Conservation (phyloP, 2,329 filamentous ascomycete genomes). For the Penicillium expansum region DNA sequence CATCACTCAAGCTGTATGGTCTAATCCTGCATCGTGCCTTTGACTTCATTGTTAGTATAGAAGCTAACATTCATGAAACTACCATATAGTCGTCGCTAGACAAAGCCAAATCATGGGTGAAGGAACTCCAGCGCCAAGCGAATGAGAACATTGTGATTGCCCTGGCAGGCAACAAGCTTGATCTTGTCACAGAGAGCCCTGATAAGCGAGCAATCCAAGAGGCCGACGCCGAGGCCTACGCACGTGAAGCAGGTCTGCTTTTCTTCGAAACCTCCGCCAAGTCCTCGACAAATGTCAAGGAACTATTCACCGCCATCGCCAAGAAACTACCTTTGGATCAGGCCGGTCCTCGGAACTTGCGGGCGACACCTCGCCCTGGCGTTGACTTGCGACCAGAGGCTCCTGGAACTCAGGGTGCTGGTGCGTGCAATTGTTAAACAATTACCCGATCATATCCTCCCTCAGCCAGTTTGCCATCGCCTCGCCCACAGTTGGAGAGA, state of each 20-base stretch:
- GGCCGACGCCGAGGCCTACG: slow-evolving; percentile 91
- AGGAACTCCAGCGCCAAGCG: slow-evolving; percentile 95
- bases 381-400: slow-evolving; percentile 66
- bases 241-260: slow-evolving; percentile 84
- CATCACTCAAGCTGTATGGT: slow-evolving; percentile 92
- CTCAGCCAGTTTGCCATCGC: background rate
- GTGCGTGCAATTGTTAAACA: slow-evolving; percentile 62
- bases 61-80: slow-evolving; percentile 18
- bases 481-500: background rate
- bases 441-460: background rate
- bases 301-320: slow-evolving; percentile 94
- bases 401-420: slow-evolving; percentile 57
- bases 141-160: slow-evolving; percentile 99
- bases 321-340: slow-evolving; percentile 97
- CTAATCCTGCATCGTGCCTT: background rate
- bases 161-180: slow-evolving; percentile 94
- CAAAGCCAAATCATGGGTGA: slow-evolving; percentile 99
- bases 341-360: slow-evolving; percentile 82
- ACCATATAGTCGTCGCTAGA: slow-evolving; percentile 78
- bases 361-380: slow-evolving; percentile 61
- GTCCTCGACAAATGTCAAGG: slow-evolving; percentile 91
- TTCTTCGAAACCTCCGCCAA: slow-evolving; percentile 99
- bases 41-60: background rate
- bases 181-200: slow-evolving; percentile 89
- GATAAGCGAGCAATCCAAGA: slow-evolving; percentile 91